Conservation (phyloP, 768 basidiomycete species). For the Agaricus sinodeliciosus region DNA sequence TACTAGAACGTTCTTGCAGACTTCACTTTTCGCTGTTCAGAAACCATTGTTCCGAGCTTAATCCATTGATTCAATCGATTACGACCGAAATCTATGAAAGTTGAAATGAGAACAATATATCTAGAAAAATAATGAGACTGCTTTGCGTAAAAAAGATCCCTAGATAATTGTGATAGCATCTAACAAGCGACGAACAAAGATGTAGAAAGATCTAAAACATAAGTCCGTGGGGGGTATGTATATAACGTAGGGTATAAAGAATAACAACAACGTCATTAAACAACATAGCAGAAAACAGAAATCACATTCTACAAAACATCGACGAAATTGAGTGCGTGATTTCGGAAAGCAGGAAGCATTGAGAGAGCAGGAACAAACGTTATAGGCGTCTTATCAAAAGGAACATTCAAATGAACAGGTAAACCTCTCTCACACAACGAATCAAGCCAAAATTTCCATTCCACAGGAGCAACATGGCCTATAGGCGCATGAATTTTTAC, state of each 20-base stretch:
- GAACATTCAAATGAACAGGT: slow-evolving; percentile 8
- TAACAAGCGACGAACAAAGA: too few species aligned
- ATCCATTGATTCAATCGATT: too few species aligned
- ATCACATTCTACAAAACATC: slow-evolving; percentile 1
- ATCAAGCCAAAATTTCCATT: slow-evolving; percentile 11
- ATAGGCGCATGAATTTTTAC: slow-evolving; percentile 8
- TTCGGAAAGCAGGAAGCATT: background rate
- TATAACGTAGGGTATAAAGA: background rate
- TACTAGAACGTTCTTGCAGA: too few species aligned
- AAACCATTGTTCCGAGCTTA: too few species aligned
- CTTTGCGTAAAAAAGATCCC: too few species aligned
- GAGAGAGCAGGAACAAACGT: slow-evolving; percentile 2
- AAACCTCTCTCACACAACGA: slow-evolving; percentile 6
- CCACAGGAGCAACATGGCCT: slow-evolving; percentile 6
- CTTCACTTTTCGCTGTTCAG: too few species aligned
- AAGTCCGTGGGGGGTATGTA: background rate
- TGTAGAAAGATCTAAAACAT: too few species aligned
- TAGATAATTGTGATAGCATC: too few species aligned
- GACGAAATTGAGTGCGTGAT: background rate
- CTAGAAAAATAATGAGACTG: too few species aligned
- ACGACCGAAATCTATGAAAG: too few species aligned
- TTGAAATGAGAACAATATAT: too few species aligned
- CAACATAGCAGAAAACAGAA: background rate
- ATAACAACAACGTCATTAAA: background rate
- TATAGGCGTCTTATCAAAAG: slow-evolving; percentile 9